Base-by-base conservation (phyloP, 2,329 filamentous ascomycete genomes). In the Arthrobotrys iridis region DNA sequence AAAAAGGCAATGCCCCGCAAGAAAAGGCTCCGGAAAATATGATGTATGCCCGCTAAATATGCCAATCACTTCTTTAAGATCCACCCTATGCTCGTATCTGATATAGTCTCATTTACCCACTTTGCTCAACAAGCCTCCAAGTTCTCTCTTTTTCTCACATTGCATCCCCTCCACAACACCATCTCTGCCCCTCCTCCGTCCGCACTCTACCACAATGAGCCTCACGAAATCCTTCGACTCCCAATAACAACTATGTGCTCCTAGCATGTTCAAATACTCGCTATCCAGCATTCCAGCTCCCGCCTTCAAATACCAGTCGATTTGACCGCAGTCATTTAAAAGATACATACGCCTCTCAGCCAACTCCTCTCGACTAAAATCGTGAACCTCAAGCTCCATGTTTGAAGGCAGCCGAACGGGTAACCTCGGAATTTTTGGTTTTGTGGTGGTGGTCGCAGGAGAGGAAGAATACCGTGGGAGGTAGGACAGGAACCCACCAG, bases 191-290 rank as follows among this genome's bases (percentile, higher is more conserved):
- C 55, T 62, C 10, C 22, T 24, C 10, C 71, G 62, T 3, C 93
- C 93, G 78, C 96, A 89, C 83, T 99, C 95, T 30, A 94, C 85
- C 45, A 96, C 96, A 57, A 98, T 83, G 85, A 98, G 90, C 46
- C 93, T 85, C n/a, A 96, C 89, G 81, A 99, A 93, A 81, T 98
- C 95, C 26, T 85, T 87, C 79, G 91, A 89, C 1, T 88, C 87
- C 95, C 95, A 99, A 82, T 99, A 99, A 81, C 91, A 94, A 66
- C 92, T 93, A 82, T 99, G 95, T 6, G 95, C 95, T 68, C 93
- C 92, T 64, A 99, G 84, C 95, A 99, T 99, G 78, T 96, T 97
- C 35, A 98, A 83, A 81, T 99, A 99, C 82, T 98, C 93, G 22
- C 97, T 93, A 82, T 97, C 95, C 35, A 99, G 84, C 2, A 93